A percentile compares a stretch with the other conserved stretches of the same genome.
Evolutionary conservation across 2,329 filamentous ascomycete genomes (phyloP).

Genomic region (Penicillium fuscoglaucum): DNA sequence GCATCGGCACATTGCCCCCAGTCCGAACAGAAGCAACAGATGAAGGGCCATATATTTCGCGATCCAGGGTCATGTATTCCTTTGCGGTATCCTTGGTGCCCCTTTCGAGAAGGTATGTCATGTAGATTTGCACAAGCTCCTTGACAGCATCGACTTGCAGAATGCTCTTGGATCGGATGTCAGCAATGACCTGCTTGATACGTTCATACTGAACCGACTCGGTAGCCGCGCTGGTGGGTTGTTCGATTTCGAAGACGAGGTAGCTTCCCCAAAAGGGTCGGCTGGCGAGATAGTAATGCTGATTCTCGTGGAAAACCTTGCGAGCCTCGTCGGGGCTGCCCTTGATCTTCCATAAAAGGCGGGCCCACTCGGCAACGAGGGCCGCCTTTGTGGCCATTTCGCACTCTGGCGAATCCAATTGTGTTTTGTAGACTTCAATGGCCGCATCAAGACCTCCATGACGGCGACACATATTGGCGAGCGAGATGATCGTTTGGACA

Average conservation of each 20-base stretch:
- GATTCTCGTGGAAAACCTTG: slow-evolving; percentile 76
- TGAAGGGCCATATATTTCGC: slow-evolving; percentile 73
- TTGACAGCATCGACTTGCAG: slow-evolving; percentile 68
- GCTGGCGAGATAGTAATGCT: slow-evolving; percentile 81
- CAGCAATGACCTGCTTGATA: slow-evolving; percentile 77
- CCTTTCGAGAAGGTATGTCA: slow-evolving; percentile 78
- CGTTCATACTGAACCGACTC: slow-evolving; percentile 67
- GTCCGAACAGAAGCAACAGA: slow-evolving; percentile 41
- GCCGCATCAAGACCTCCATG: slow-evolving; percentile 82
- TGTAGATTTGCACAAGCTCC: slow-evolving; percentile 74
- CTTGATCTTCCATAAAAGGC: slow-evolving; percentile 83
- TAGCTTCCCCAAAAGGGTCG: slow-evolving; percentile 87
- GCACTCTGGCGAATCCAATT: slow-evolving; percentile 71
- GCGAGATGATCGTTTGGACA: slow-evolving; percentile 81
- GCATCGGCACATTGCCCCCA: slow-evolving; percentile 21
- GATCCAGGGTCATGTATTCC: slow-evolving; percentile 79
- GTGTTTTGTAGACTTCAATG: slow-evolving; percentile 76
- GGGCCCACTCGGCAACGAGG: slow-evolving; percentile 84
- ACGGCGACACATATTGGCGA: slow-evolving; percentile 82
- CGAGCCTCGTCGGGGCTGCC: slow-evolving; percentile 78
- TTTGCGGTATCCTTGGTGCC: slow-evolving; percentile 82
- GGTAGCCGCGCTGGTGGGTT: slow-evolving; percentile 66
- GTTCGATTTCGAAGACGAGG: slow-evolving; percentile 83
- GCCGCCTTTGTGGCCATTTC: slow-evolving; percentile 81
- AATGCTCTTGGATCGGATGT: slow-evolving; percentile 70